Evolutionary conservation across 176 grass and related monocot genomes (phyloP), one percentile per base, ranked within the genome.

Genomic region (Rhynchospora breviuscula): DNA sequence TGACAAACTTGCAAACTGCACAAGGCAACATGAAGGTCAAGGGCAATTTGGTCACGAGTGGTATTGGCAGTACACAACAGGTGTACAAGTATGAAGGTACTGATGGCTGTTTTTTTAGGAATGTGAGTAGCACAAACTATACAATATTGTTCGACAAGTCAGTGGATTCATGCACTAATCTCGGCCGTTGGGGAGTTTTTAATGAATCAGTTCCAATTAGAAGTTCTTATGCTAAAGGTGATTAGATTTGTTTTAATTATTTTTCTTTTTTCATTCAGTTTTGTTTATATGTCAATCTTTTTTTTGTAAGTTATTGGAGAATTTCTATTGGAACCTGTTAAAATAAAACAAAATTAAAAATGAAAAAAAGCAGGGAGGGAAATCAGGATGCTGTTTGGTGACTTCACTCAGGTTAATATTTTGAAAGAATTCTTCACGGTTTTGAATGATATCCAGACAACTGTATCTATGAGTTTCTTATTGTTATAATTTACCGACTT

Each of bases 1-100:
- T 92, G 71, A 83, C 81, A 53, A 91, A 94, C 84, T 75, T 76
- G 73, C 92, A 94, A 86, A 87, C 81, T 12, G 88, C 63, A 78
- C 78, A 65, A 11, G 81, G 87, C 51, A 29, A 82, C 18, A 78
- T 90, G 45, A 82, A 84, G 19, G 13, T 91, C 61, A 87, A 82
- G 79, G 81, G 88, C 49, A 85, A 90, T 77, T 45, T 82, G 81
- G 73, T 70, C 43, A 86, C 80, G 8, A 74, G 83, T 8, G 61
- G 83, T 29, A 57, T 88, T 17, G 88, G 84, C 66, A 85, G 81
- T 69, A 84, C 92, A 48, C 79, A 23, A 21, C 85, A 94, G 81
- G 85, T 51, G 78, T 97, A 94, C 66, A 91, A 51, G 69, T 94
- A 94, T 64, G 85, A 91, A 89, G 88, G 88, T 21, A 87, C 68